Base-by-base conservation (phyloP, 352 stramenopile genomes). In the Pythium utonaiense region DNA sequence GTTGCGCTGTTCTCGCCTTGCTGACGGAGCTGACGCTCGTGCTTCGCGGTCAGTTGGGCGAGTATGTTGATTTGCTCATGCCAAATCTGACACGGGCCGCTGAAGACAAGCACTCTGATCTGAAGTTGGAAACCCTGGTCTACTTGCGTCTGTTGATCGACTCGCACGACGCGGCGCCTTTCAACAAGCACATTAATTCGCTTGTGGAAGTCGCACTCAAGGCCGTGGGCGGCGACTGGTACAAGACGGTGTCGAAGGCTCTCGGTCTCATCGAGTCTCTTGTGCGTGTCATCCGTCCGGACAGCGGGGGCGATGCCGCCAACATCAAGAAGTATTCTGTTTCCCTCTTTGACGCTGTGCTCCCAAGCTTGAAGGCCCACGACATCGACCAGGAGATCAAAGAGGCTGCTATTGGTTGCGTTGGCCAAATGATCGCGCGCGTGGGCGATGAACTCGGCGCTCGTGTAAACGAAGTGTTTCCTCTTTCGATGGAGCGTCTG, bases 301-400 rank as follows among this genome's bases (percentile, higher is more conserved):
- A 73, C 19, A 36, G 33, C 16, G 50, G 30, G 13, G 44, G 42
- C 19, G 64, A 75, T 10, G 61, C 71, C n/a, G 53, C 69, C 22
- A 47, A 58, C 42, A 73, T 77, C 31, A 80, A 82, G 60, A 62
- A 71, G 24, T 78, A 91, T 51, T 92, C 96, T 0, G 62, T 85
- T 47, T 71, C 82, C 16, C 79, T 99, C 9, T 98, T 96, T 60
- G 75, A 93, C 33, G 92, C 95, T 6, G 89, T 99, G 16, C 71
- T 99, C 64, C 93, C 96, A 28, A 95, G 91, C n/a, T 79, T 99
- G 31, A 88, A 96, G 58, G 92, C 93, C 5, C 81, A 98, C 67
- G 97, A 99, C 66, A 97, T 99, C 52, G 97, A 99, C 63, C 96
- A 99, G 75, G 97, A 99, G 78, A 99, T 99, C 64, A 99, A 99